Evolutionary conservation across 805 yeast species (phyloP).

Genomic region (Sugiyamaella floridensis): DNA sequence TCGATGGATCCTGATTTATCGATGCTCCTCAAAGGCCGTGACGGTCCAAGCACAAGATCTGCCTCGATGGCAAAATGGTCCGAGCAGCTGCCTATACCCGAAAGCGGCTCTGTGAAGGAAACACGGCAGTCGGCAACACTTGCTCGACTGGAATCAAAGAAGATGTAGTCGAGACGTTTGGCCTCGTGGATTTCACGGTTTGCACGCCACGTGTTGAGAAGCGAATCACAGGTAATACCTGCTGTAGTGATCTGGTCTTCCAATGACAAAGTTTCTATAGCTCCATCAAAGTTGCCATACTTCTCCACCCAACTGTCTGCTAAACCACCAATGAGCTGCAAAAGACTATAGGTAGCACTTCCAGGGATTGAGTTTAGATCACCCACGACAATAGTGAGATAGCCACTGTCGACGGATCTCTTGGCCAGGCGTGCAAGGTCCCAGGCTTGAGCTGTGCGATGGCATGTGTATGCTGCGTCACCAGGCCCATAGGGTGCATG

Average conservation of each 20-base stretch:
- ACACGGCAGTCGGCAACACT: slow-evolving; percentile 59
- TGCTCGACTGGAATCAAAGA: slow-evolving; percentile 54
- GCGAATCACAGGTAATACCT: slow-evolving; percentile 88
- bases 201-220: slow-evolving; percentile 78
- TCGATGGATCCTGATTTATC: slow-evolving; percentile 11
- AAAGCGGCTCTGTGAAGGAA: slow-evolving; percentile 61
- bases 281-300: slow-evolving; percentile 42
- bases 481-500: slow-evolving; percentile 94
- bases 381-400: slow-evolving; percentile 84
- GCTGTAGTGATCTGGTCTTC: slow-evolving; percentile 59
- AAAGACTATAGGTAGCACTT: slow-evolving; percentile 68
- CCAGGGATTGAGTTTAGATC: slow-evolving; percentile 89
- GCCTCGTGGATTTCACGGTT: slow-evolving; percentile 55
- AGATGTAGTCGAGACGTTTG: slow-evolving; percentile 82
- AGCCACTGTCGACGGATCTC: slow-evolving; percentile 62
- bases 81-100: slow-evolving; percentile 68
- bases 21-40: not conserved
- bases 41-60: slow-evolving; percentile 12
- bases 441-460: slow-evolving; percentile 95
- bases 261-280: slow-evolving; percentile 36
- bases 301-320: slow-evolving; percentile 76
- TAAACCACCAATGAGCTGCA: slow-evolving; percentile 62
- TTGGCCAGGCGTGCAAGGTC: slow-evolving; percentile 67
- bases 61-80: slow-evolving; percentile 77
- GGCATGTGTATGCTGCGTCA: slow-evolving; percentile 84